Evolutionary conservation across 1,284 basidiomycete species (phyloP).

Genomic region (Sphagnurus paluster): DNA sequence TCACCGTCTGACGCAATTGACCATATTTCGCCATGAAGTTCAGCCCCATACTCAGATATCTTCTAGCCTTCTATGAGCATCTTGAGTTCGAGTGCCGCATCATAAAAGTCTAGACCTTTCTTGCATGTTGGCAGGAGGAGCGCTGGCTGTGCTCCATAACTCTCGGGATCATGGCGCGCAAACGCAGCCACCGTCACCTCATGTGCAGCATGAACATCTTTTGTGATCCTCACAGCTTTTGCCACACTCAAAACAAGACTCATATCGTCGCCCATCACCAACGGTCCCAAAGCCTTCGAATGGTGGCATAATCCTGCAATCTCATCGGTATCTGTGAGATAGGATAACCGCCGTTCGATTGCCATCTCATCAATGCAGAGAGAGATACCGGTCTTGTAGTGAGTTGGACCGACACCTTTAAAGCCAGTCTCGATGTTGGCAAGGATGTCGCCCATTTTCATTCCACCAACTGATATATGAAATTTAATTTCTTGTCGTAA

Average conservation of each 20-base stretch:
- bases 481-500: slow-evolving; percentile 10
- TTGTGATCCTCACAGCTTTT: slow-evolving; percentile 11
- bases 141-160: slow-evolving; percentile 19
- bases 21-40: slow-evolving; percentile 23
- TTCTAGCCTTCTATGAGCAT: slow-evolving; percentile 19
- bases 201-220: slow-evolving; percentile 14
- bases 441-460: slow-evolving; percentile 17
- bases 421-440: slow-evolving; percentile 14
- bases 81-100: slow-evolving; percentile 7
- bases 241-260: not conserved
- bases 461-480: slow-evolving; percentile 10
- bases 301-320: slow-evolving; percentile 10
- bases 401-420: too few relatives aligned
- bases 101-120: slow-evolving; percentile 5
- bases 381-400: too few relatives aligned
- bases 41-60: slow-evolving; percentile 22
- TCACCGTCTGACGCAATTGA: slow-evolving; percentile 29
- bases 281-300: slow-evolving; percentile 4
- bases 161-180: slow-evolving; percentile 8
- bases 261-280: slow-evolving; percentile 18
- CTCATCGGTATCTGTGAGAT: slow-evolving; percentile 16
- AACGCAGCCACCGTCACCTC: slow-evolving; percentile 15
- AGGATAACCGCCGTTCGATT: slow-evolving; percentile 15
- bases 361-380: slow-evolving; percentile 21
- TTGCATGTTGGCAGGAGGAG: slow-evolving; percentile 21